Percentiles rank a stretch among this genome's conserved stretches.
Conservation (phyloP, 140 eudicot genomes). For the Cichorium intybus region DNA sequence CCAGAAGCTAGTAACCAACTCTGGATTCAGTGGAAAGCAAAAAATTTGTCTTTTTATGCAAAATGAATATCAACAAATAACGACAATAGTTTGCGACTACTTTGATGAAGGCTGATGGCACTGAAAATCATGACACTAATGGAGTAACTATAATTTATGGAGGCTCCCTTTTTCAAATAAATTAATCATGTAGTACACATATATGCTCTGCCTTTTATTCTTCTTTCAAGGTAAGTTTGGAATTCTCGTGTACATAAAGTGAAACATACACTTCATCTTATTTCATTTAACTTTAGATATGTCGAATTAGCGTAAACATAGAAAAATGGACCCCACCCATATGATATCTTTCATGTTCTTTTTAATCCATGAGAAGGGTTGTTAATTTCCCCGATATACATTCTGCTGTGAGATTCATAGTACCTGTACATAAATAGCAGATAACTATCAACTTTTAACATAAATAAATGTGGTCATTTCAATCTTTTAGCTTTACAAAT, state of each 20-base stretch:
- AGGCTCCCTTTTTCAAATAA: not conserved
- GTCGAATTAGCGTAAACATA: slow-evolving; percentile 10
- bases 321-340: slow-evolving; percentile 21
- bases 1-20: not conserved
- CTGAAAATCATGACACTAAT: not conserved
- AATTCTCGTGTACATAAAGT: not conserved
- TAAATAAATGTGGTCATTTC: slow-evolving; percentile 1
- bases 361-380: slow-evolving; percentile 7
- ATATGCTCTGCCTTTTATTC: not conserved
- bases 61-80: slow-evolving; percentile 12
- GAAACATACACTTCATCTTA: not conserved
- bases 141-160: not conserved
- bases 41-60: slow-evolving; percentile 15
- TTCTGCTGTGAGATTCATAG: slow-evolving; percentile 28
- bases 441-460: slow-evolving; percentile 3
- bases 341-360: slow-evolving; percentile 18
- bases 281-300: too few species aligned
- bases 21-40: slow-evolving; percentile 15
- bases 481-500: slow-evolving; percentile 35
- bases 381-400: slow-evolving; percentile 25
- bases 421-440: slow-evolving; percentile 16
- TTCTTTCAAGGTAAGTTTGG: not conserved
- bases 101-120: slow-evolving; percentile 11
- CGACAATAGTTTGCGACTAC: slow-evolving; percentile 15
- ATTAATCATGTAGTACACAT: not conserved